These are phyloP conservation scores for Glarea lozoyensis DNA, from an alignment of 495 filamentous ascomycete species.

Conservation along the genomic window DNA sequence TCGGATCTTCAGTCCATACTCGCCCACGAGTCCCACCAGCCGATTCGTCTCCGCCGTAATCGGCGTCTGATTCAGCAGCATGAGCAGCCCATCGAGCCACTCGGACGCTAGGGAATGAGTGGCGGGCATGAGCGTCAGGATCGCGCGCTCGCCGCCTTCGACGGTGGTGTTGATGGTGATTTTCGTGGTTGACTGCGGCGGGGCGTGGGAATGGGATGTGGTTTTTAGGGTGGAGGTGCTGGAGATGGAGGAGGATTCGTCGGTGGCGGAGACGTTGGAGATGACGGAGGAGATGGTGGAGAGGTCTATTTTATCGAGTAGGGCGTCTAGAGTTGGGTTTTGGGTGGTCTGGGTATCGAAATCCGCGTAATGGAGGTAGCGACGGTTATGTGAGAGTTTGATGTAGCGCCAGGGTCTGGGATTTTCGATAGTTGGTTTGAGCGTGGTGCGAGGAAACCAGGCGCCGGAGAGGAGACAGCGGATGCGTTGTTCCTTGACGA, in stretches of 20 bases:
- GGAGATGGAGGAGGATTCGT: conserved; percentile 24
- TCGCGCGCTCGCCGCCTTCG: conserved; percentile 34
- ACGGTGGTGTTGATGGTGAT: conserved; percentile 83
- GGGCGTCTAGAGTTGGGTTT: conserved; percentile 62
- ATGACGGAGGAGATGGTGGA: conserved; percentile 85
- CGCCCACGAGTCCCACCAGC: conserved; percentile 71
- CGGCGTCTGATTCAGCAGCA: conserved; percentile 89
- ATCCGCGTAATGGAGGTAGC: conserved; percentile 86
- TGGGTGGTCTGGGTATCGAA: conserved; percentile 57
- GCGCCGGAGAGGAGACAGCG: conserved; percentile 82
- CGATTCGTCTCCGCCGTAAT: conserved; percentile 95
- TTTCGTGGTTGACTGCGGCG: conserved; percentile 56
- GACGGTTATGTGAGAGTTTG: conserved; percentile 82
- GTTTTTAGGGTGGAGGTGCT: conserved; percentile 45
- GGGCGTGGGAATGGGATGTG: conserved; percentile 19
- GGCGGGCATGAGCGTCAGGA: conserved; percentile 75
- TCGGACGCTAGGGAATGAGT: conserved; percentile 82
- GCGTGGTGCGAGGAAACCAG: conserved; percentile 66
- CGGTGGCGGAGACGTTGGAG: conserved; percentile 68
- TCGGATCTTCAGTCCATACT: conserved; percentile 89
- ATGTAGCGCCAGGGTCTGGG: conserved; percentile 62
- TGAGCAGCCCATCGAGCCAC: conserved; percentile 92
- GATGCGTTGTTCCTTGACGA: conserved; percentile 93
- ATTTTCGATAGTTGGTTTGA: conserved; percentile 20
- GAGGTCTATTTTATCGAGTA: conserved; percentile 82